Evolutionary conservation across 1,284 basidiomycete genomes (phyloP), one percentile per base, ranked within the genome.

Genomic region (Sporisorium iseilematis-ciliati): DNA sequence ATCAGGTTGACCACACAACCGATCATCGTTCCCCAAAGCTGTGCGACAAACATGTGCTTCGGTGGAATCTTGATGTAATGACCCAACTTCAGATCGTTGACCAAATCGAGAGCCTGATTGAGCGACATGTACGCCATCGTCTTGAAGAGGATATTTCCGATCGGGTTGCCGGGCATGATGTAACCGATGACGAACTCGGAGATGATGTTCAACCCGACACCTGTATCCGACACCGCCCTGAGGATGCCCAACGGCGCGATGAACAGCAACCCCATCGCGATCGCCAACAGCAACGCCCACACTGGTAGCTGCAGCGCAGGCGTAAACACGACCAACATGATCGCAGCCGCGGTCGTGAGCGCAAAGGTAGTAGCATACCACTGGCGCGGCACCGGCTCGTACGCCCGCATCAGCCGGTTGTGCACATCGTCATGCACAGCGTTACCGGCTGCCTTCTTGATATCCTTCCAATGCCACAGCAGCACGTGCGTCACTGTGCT

Each of bases 381-480:
- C 23, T 75, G 67, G 12, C 61, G 61, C 6, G 84, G 83, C 4
- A 85, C 83, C 0, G 75, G 61, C 5, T 80, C 72, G 63, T 84
- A 86, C 1, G 79, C 77, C 12, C 56, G 68, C 77, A 86, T 86
- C 4, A 86, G 70, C 16, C 75, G 65, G 20, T 83, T 82, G 70
- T 86, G 86, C 10, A 82, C 65, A 50, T 86, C 85, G 38, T 83
- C 81, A 49, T 82, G 77, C 20, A 78, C 63, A 5, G 84, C 79
- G 49, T 84, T 85, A 20, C 75, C 81, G 7, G 87, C 64, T 0
- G 88, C 88, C 29, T 84, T 75, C 51, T 82, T 83, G 67, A 88
- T 87, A 71, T 88, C 88, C 11, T 85, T 79, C 35, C 87, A 79
- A 68, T 88, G 87, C 87, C 88, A 88, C 2, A 88, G 82, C 74